Conservation (phyloP, 352 stramenopile species). For the Blastocystis sp. region DNA sequence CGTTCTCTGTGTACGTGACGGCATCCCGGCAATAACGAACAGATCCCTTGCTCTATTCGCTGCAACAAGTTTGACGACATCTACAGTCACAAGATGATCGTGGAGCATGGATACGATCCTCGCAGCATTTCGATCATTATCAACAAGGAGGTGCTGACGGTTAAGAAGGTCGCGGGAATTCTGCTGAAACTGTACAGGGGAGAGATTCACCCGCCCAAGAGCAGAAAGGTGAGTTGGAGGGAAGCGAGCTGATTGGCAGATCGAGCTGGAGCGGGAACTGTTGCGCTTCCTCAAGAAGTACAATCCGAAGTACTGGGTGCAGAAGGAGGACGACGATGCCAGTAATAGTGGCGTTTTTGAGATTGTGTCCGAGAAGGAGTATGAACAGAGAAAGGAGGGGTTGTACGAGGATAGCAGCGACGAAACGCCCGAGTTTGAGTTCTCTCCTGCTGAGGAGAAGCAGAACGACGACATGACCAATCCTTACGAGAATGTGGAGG, state of each 20-base stretch:
- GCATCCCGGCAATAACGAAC: neutral
- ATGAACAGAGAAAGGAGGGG: neutral
- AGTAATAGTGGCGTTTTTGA: neutral
- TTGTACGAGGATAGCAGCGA: neutral
- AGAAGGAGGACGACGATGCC: neutral
- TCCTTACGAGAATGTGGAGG: constrained; percentile 7
- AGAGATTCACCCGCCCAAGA: constrained; percentile 26
- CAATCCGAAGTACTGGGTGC: constrained; percentile 19
- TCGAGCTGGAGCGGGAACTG: constrained; percentile 31
- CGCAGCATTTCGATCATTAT: constrained; percentile 17
- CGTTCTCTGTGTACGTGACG: constrained; percentile 43
- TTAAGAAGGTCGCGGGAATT: constrained; percentile 3
- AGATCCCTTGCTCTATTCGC: constrained; percentile 64
- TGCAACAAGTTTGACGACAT: constrained; percentile 73
- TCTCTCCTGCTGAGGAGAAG: constrained; percentile 15
- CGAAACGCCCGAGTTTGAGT: neutral
- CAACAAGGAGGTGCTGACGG: constrained; percentile 14
- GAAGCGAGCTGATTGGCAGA: neutral
- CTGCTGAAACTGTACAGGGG: constrained; percentile 15
- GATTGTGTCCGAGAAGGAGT: constrained; percentile 21
- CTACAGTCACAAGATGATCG: constrained; percentile 40
- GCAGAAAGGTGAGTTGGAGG: neutral
- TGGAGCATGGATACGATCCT: neutral
- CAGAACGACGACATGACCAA: neutral
- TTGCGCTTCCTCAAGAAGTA: constrained; percentile 61